Evolutionary conservation across 208 protist genomes (phyloP).

Genomic region (Wallacemonas collosoma): DNA sequence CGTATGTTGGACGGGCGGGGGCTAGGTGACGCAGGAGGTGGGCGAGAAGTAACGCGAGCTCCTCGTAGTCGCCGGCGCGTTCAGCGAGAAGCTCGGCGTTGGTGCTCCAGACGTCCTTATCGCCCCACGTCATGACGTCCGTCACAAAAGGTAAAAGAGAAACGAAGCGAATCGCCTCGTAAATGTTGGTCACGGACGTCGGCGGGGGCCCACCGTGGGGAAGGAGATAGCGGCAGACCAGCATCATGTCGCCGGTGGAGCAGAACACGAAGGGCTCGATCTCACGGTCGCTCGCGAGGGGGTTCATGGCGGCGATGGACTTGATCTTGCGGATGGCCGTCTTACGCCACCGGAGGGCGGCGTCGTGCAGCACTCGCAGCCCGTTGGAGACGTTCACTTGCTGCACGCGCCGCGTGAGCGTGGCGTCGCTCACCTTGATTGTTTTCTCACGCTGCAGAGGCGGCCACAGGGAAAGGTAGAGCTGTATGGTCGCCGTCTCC

Average conservation of each 20-base stretch:
- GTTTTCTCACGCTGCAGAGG: slow-evolving; percentile 55
- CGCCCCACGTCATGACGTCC: slow-evolving; percentile 63
- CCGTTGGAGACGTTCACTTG: slow-evolving; percentile 56
- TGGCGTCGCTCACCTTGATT: slow-evolving; percentile 27
- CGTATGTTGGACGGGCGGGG: slow-evolving; percentile 54
- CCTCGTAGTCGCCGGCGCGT: slow-evolving; percentile 70
- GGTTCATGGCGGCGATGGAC: slow-evolving; percentile 57
- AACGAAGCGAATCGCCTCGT: slow-evolving; percentile 81
- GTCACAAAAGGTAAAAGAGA: slow-evolving; percentile 64
- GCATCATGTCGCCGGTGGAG: slow-evolving; percentile 69
- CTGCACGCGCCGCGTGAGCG: slow-evolving; percentile 38
- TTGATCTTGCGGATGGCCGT: slow-evolving; percentile 40
- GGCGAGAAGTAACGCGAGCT: slow-evolving; percentile 75
- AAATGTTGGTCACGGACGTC: slow-evolving; percentile 44
- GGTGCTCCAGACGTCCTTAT: slow-evolving; percentile 76
- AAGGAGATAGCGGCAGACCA: slow-evolving; percentile 75
- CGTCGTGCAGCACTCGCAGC: slow-evolving; percentile 64
- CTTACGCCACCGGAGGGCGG: slow-evolving; percentile 60
- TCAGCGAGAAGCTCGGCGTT: slow-evolving; percentile 71
- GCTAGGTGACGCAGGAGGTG: slow-evolving; percentile 75
- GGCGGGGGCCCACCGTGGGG: slow-evolving; percentile 64
- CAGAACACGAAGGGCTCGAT: slow-evolving; percentile 78
- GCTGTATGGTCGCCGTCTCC: slow-evolving; percentile 53
- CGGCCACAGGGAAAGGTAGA: slow-evolving; percentile 84
- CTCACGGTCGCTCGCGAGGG: slow-evolving; percentile 48